phyloP scores from a whole-genome alignment of 495 filamentous ascomycete species.

The Penicillium soppii region DNA sequence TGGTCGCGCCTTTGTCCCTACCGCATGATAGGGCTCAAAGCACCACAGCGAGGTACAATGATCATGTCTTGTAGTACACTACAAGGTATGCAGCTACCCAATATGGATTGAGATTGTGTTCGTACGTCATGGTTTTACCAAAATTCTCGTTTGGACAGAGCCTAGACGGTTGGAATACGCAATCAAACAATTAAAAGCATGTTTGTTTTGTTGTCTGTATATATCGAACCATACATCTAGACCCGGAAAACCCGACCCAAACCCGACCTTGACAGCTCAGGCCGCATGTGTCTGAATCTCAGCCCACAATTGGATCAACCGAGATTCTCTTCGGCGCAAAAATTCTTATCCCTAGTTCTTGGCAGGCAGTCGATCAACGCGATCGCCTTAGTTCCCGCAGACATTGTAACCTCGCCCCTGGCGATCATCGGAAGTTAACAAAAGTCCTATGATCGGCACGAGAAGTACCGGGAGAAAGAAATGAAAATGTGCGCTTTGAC shows the following conservation, averaged over 20 bases:
- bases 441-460: background rate
- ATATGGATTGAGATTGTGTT: too few relatives aligned
- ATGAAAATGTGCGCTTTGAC: background rate
- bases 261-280: background rate
- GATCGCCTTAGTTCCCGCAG: conserved; percentile 9
- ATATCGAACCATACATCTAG: background rate
- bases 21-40: too few relatives aligned
- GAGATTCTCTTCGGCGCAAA: background rate
- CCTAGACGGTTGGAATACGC: too few relatives aligned
- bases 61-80: too few relatives aligned
- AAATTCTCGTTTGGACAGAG: too few relatives aligned
- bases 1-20: too few relatives aligned
- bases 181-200: background rate
- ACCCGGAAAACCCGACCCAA: background rate
- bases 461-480: background rate
- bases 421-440: conserved; percentile 6
- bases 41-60: too few relatives aligned
- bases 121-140: too few relatives aligned
- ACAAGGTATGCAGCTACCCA: too few relatives aligned
- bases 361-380: background rate
- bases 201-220: background rate
- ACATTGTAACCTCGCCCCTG: conserved; percentile 6
- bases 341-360: conserved; percentile 1
- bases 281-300: background rate
- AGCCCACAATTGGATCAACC: background rate